Percentiles rank a stretch among this genome's conserved stretches.
These are phyloP conservation scores for Diaporthe caulivora DNA, from an alignment of 2,329 filamentous ascomycete genomes.

Conservation along the genomic window DNA sequence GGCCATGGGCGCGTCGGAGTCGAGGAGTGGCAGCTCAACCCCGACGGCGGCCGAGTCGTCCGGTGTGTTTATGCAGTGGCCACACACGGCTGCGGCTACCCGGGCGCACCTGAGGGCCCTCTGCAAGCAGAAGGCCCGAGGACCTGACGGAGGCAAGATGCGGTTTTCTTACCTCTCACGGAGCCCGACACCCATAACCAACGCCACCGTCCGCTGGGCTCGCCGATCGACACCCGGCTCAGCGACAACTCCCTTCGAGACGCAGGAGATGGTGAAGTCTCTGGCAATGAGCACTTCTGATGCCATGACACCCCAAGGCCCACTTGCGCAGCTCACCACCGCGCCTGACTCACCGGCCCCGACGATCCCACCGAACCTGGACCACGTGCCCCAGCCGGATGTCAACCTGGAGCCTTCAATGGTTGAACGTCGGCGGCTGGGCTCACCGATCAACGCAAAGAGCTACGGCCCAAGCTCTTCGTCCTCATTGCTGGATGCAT, in stretches of 20 bases:
- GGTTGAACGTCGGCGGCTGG: slow-evolving; percentile 56
- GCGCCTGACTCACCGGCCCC: slow-evolving; percentile 44
- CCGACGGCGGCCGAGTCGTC: slow-evolving; percentile 62
- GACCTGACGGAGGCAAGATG: slow-evolving; percentile 53
- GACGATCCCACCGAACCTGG: slow-evolving; percentile 42
- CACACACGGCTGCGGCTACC: slow-evolving; percentile 73
- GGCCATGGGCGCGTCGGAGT: slow-evolving; percentile 34
- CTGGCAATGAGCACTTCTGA: slow-evolving; percentile 73
- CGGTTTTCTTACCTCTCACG: slow-evolving; percentile 60
- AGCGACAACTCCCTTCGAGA: slow-evolving; percentile 65
- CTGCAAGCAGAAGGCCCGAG: slow-evolving; percentile 67
- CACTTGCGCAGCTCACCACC: slow-evolving; percentile 71
- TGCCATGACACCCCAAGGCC: slow-evolving; percentile 73
- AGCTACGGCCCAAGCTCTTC: slow-evolving; percentile 75
- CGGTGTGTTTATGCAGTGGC: slow-evolving; percentile 70
- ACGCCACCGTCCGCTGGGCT: slow-evolving; percentile 62
- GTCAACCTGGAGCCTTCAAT: slow-evolving; percentile 46
- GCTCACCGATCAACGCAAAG: slow-evolving; percentile 67
- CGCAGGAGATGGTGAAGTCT: slow-evolving; percentile 73
- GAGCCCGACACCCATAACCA: slow-evolving; percentile 69
- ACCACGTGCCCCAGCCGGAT: slow-evolving; percentile 17
- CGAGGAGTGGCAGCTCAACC: slow-evolving; percentile 66
- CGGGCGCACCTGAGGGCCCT: slow-evolving; percentile 72
- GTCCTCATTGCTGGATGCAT: slow-evolving; percentile 56
- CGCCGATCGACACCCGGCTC: slow-evolving; percentile 61